phyloP scores from a whole-genome alignment of 805 yeast species.

The Kregervanrija fluxuum region DNA sequence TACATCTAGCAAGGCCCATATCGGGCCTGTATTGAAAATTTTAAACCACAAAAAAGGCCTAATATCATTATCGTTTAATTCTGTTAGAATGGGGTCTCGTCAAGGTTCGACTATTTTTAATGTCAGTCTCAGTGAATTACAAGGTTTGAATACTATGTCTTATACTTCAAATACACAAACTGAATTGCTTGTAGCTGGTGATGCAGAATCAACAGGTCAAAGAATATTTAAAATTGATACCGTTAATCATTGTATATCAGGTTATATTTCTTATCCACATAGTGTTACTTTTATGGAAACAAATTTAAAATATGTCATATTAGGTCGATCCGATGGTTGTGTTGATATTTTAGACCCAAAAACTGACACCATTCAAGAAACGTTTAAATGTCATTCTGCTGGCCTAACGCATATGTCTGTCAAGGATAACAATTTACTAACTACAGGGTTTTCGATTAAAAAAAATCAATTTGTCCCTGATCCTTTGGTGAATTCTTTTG shows the following conservation, averaged over 20 bases:
- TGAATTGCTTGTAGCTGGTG: constrained; percentile 40
- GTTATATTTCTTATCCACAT: constrained; percentile 34
- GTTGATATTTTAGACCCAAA: constrained; percentile 59
- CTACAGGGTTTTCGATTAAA: constrained; percentile 74
- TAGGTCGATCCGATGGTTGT: constrained; percentile 54
- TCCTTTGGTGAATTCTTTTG: constrained; percentile 78
- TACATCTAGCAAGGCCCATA: constrained; percentile 49
- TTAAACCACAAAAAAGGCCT: constrained; percentile 52
- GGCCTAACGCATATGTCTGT: constrained; percentile 58
- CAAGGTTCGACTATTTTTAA: constrained; percentile 43
- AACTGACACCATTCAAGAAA: constrained; percentile 37
- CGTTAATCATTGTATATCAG: constrained; percentile 29
- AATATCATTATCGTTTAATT: constrained; percentile 44
- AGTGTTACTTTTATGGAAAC: constrained; percentile 42
- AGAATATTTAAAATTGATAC: constrained; percentile 38
- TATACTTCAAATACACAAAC: constrained; percentile 34
- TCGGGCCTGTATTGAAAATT: constrained; percentile 42
- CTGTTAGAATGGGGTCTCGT: constrained; percentile 47
- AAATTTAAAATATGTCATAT: constrained; percentile 44
- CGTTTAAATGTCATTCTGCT: constrained; percentile 55
- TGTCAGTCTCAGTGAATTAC: constrained; percentile 22
- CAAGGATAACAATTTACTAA: constrained; percentile 58
- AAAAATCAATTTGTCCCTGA: constrained; percentile 56
- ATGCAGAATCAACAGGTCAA: constrained; percentile 16
- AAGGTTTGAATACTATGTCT: constrained; percentile 34